Conservation (phyloP, 345 rosid genomes). For the Psidium guajava region DNA sequence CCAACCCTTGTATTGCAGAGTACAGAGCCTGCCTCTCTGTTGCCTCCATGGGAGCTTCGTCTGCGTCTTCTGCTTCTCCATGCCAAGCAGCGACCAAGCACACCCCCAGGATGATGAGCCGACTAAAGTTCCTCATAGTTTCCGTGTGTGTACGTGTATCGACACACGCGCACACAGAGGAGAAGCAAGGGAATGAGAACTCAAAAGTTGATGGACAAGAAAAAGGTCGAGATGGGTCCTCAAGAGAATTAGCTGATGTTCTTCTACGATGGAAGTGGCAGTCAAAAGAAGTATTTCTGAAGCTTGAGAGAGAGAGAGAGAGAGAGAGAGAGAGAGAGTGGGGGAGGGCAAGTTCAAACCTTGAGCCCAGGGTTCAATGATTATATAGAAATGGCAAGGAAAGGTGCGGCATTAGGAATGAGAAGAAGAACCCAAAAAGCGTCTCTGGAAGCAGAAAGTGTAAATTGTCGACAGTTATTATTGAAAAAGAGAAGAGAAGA, state of each 20-base stretch:
- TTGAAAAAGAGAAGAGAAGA: background rate
- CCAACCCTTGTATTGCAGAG: conserved; percentile 73
- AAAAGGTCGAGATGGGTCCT: conserved; percentile 7
- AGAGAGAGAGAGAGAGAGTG: background rate
- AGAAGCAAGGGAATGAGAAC: background rate
- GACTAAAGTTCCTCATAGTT: background rate
- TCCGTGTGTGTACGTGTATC: background rate
- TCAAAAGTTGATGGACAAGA: background rate
- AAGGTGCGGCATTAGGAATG: background rate
- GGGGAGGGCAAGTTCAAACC: background rate
- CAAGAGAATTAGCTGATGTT: background rate
- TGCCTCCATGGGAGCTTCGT: conserved; percentile 63
- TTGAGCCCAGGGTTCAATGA: background rate
- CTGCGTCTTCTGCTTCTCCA: conserved; percentile 27
- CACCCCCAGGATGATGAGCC: background rate
- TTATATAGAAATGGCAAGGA: background rate
- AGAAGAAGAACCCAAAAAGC: background rate
- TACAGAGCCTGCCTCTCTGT: conserved; percentile 61
- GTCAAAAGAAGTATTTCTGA: background rate
- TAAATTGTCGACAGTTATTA: background rate
- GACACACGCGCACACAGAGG: background rate
- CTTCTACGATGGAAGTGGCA: background rate
- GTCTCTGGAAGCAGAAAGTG: background rate
- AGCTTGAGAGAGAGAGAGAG: background rate
- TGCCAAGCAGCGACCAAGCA: conserved; percentile 1